Percentiles rank a stretch among this genome's conserved stretches.
Evolutionary conservation across 345 rosid species (phyloP).

Genomic region (Lenwebbia sp.): DNA sequence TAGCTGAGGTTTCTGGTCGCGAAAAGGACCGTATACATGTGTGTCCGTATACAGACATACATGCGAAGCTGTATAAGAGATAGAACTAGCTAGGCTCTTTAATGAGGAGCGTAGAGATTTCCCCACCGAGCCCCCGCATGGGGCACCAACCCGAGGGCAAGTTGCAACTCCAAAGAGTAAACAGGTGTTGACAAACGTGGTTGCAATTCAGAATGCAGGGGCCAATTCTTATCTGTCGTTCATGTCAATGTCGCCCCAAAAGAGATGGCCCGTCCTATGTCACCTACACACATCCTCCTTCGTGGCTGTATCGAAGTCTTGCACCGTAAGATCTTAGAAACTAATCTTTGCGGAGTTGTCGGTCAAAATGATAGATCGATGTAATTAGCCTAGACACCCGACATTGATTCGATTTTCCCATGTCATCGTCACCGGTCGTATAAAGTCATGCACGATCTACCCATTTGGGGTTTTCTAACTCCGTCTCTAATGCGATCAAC

Average conservation of each 20-base stretch:
- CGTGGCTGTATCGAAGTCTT: neutral
- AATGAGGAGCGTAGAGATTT: neutral
- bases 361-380: neutral
- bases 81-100: neutral
- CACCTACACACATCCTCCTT: neutral
- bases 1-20: neutral
- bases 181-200: neutral
- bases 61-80: neutral
- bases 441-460: neutral
- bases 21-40: neutral
- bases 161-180: neutral
- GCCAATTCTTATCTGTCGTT: neutral
- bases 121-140: neutral
- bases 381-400: neutral
- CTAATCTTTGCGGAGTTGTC: neutral
- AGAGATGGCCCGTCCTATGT: neutral
- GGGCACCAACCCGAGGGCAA: neutral
- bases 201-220: neutral
- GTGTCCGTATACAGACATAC: neutral
- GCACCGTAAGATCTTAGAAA: neutral
- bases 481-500: accelerated
- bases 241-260: neutral
- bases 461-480: neutral
- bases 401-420: neutral
- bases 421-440: neutral